Evolutionary conservation across 106 monocot species (phyloP), one percentile per base, ranked within the genome.

Genomic region (Cymbidium sinense): DNA sequence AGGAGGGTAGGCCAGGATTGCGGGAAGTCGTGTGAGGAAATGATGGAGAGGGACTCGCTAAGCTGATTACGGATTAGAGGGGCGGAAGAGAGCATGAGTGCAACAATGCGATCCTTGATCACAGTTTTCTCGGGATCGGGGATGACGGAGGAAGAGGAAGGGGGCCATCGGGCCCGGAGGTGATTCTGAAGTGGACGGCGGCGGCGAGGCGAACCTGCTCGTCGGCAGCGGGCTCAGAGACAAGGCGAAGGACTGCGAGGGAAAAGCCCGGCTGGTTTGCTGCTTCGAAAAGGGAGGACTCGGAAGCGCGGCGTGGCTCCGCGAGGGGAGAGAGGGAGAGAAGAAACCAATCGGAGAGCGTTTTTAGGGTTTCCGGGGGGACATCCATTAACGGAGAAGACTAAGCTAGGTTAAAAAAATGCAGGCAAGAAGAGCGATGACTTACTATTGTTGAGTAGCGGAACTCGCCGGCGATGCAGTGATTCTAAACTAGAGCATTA

Each of bases 21-120:
- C 50, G 99, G 99, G 83, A 99, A 99, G 44, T 95, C 95, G 74
- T 86, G 79, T 50, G 85, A 50, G 35, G 84, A 79, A 84, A 95
- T 77, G 36, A 93, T 61, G 44, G 92, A 74, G 15, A 99, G 92
- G 34, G 95, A 77, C 50, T 99, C 94, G 29, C 84, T 78, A 69
- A 99, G 88, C 82, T 91, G 95, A 37, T 81, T 74, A 50, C 80
- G 90, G 87, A 99, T 74, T 30, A 20, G 85, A 55, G 89, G 82
- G 6, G 99, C 76, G 23, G 95, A 82, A 27, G 88, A 71, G 83
- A 99, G 95, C 76, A 99, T 82, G 69, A 88, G 83, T 9, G 83
- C 74, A 36, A 92, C 75, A 76, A 99, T 78, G 70, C 86, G 81
- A 67, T 87, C 44, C 67, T 95, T 99, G 83, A 99, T 87, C 79